Base-by-base conservation (phyloP, 345 rosid genomes). In the Euphorbia tirucalli region DNA sequence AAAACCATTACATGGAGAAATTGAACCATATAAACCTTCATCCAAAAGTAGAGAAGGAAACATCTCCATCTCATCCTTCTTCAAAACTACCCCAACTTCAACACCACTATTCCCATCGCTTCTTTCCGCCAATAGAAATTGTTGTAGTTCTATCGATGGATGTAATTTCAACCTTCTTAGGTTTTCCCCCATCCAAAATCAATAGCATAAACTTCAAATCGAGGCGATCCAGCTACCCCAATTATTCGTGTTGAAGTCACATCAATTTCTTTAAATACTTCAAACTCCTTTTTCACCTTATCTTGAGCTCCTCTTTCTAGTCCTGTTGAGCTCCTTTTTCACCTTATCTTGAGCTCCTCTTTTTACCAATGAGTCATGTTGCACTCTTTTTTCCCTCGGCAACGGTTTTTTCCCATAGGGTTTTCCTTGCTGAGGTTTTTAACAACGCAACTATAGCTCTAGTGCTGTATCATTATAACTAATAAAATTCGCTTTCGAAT, bases 101-200 rank as follows among this genome's bases (percentile, higher is more conserved):
- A 52, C 57, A 18, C 57, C 22, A 16, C 57, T 24, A 18, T 18
- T 52, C 24, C 57, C 57, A 52, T 52, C 10, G 0, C 22, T 9
- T 21, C 10, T 1, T 5, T 52, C 22, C 10, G 57, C 57, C 22
- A 52, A n/a, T 2, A 52, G 57, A 18, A 52, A 52, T 52, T 1
- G 57, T 0, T 52, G 22, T 24, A 2, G 57, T 52, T 11, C 22
- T 52, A 18, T 52, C 57, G 6, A 52, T 21, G 6, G 57, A 9
- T 1, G 57, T 52, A 16, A 21, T 11, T 24, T 52, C 57, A 52
- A 18, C 57, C 24, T 2, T 52, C 24, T 52, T 52, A 3, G 57
- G 57, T 11, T 24, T 52, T 52, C 57, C 57, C 57, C 57, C n/a
- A 52, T 24, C 57, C 57, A 22, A 55, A 55, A 55, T 55, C 59